Evolutionary conservation across 345 rosid species (phyloP), one percentile per base, ranked within the genome.

Genomic region (Gossypium anomalum): DNA sequence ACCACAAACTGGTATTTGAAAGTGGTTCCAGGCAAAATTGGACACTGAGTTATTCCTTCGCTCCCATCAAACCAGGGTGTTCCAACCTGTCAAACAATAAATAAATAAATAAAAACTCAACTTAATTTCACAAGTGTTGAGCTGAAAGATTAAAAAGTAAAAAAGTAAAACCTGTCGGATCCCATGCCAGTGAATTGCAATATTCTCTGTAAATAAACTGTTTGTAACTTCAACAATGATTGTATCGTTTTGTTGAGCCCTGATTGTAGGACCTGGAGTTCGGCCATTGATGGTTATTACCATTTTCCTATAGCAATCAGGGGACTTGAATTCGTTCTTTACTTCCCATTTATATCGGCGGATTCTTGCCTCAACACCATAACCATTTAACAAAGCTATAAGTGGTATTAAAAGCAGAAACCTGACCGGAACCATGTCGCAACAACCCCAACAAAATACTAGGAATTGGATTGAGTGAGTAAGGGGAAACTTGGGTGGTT

Each of bases 61-160:
- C 87, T 89, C 52, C 92, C 91, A 43, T 93, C 98, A 70, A 85
- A 87, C 90, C 94, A 91, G 3, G 88, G 94, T 2, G 87, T 85
- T 74, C 88, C 89, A 52, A 84, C 84, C 94, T 93, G 79, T 44
- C 41, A 44, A 4, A 8, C 7, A 8, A 74, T 34, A 64, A 74
- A 70, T 34, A 34, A 34, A 34, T 34, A 34, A 4, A 34, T 34
- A 70, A 64, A 74, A 70, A 53, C 1, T 29, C 6, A 61, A 61
- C 11, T 34, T 34, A n/a, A 7, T 55, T 55, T 55, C 19, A 55
- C 22, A 55, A 55, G 7, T 55, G 23, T 55, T n/a, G 58, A 55
- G 58, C 22, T 55, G 58, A 55, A 34, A 63, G 68, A n/a, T 38
- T 57, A 17, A 38, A 17, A 14, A 38, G n/a, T 11, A 49, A 15